Evolutionary conservation across 2,329 filamentous ascomycete species (phyloP).

Genomic region (Bipolaris zeicola): DNA sequence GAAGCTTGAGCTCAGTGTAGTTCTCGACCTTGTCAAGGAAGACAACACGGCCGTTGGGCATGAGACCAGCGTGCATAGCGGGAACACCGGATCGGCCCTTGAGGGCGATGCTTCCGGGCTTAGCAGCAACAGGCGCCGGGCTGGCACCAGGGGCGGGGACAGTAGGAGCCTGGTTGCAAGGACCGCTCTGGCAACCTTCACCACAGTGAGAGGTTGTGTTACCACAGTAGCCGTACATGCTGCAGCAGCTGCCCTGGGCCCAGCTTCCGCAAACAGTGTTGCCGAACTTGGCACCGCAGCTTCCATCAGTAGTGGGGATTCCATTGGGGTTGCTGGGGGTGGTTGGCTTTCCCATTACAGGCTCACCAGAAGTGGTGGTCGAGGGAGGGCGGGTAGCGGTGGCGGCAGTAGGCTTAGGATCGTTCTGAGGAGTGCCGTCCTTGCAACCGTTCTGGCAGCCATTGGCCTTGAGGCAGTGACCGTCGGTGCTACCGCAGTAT

Average conservation of each 20-base stretch:
- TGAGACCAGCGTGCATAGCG: constrained; percentile 65
- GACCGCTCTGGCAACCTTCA: constrained; percentile 60
- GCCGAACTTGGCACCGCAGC: constrained; percentile 58
- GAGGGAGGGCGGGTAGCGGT: constrained; percentile 38
- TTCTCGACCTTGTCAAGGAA: constrained; percentile 69
- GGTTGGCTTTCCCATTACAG: constrained; percentile 45
- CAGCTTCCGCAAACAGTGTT: constrained; percentile 60
- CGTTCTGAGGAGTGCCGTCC: constrained; percentile 14
- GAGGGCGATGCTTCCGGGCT: constrained; percentile 55
- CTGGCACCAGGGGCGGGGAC: constrained; percentile 51
- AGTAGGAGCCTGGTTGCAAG: constrained; percentile 52
- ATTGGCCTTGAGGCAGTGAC: constrained; percentile 45
- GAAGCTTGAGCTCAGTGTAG: constrained; percentile 62
- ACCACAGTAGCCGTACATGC: constrained; percentile 63
- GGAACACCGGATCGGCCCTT: constrained; percentile 65
- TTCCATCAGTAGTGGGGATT: constrained; percentile 57
- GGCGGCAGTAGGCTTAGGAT: constrained; percentile 14
- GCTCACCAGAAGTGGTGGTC: constrained; percentile 43
- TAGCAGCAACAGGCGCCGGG: constrained; percentile 54
- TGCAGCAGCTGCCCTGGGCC: constrained; percentile 60
- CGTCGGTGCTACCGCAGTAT: constrained; percentile 47
- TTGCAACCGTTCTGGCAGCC: constrained; percentile 51
- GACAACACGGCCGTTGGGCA: constrained; percentile 63
- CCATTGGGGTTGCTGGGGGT: constrained; percentile 29
- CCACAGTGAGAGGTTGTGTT: constrained; percentile 59